These are phyloP conservation scores for Lentinula sp. DNA, from an alignment of 768 basidiomycete species.

Conservation along the genomic window DNA sequence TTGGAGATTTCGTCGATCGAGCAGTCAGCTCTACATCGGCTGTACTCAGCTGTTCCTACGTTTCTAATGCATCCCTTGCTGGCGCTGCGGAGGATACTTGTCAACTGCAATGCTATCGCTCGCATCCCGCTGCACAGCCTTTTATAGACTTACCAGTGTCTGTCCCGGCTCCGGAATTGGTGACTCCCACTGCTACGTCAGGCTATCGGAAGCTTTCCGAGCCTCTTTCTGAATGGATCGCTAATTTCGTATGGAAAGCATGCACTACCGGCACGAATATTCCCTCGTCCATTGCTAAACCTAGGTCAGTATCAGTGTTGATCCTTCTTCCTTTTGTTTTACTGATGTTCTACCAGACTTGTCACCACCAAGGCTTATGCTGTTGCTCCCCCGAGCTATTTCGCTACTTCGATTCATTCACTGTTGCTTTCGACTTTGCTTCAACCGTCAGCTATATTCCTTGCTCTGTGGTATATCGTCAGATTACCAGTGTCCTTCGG, in stretches of 20 bases:
- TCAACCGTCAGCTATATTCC: slow-evolving; percentile 74
- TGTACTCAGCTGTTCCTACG: slow-evolving; percentile 15
- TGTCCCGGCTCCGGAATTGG: slow-evolving; percentile 34
- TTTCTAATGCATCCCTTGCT: slow-evolving; percentile 8
- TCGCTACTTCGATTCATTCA: slow-evolving; percentile 62
- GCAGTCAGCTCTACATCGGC: slow-evolving; percentile 44
- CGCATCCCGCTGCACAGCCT: slow-evolving; percentile 19
- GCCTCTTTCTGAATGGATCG: slow-evolving; percentile 75
- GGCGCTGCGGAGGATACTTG: slow-evolving; percentile 6
- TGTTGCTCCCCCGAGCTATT: slow-evolving; percentile 40
- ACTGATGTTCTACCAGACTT: slow-evolving; percentile 17
- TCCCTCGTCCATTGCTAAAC: slow-evolving; percentile 43
- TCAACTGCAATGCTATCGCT: slow-evolving; percentile 10
- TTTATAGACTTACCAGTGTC: slow-evolving; percentile 23
- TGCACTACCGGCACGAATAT: slow-evolving; percentile 69
- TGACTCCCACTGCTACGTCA: slow-evolving; percentile 43
- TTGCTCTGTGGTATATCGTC: slow-evolving; percentile 80
- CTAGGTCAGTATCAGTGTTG: slow-evolving; percentile 40
- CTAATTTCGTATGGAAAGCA: slow-evolving; percentile 76
- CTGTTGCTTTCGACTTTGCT: slow-evolving; percentile 73
- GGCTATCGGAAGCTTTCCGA: slow-evolving; percentile 71
- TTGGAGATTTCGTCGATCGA: slow-evolving; percentile 70
- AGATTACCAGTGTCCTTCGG: slow-evolving; percentile 68
- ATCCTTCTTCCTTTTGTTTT: slow-evolving; percentile 4
- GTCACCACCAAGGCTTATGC: slow-evolving; percentile 34